Percentiles rank a stretch among this genome's conserved stretches.
These are phyloP conservation scores for Neofusicoccum sp. DNA, from an alignment of 2,329 filamentous ascomycete species.

Conservation along the genomic window DNA sequence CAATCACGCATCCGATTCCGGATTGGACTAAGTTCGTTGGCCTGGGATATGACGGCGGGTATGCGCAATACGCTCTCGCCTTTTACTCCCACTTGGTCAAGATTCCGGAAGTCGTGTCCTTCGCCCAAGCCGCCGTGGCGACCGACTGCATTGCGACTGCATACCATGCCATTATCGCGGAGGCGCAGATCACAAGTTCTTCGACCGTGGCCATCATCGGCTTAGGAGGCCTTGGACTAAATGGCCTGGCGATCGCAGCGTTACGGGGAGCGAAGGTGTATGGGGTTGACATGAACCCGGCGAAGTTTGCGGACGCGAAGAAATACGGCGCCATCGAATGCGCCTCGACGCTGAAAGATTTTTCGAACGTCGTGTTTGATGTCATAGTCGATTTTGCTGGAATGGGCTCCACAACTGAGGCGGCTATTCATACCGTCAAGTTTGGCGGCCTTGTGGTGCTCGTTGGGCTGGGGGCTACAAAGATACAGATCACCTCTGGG, in stretches of 20 bases:
- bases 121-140: constrained; percentile 15
- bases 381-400: neutral
- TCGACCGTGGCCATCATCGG: neutral
- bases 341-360: neutral
- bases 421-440: neutral
- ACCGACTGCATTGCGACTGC: constrained; percentile 17
- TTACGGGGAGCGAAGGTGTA: neutral
- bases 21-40: neutral
- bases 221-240: neutral
- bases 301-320: neutral
- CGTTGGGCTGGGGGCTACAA: neutral
- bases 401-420: neutral
- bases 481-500: neutral
- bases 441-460: neutral
- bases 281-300: neutral
- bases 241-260: neutral
- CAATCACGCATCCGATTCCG: neutral
- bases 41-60: neutral
- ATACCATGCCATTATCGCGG: constrained; percentile 14
- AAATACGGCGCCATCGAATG: neutral
- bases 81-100: neutral
- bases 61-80: neutral
- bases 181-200: neutral
- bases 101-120: constrained; percentile 14
- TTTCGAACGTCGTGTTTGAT: neutral